Base-by-base conservation (phyloP, 108 stramenopile genomes). In the Bacterosira constricta region DNA sequence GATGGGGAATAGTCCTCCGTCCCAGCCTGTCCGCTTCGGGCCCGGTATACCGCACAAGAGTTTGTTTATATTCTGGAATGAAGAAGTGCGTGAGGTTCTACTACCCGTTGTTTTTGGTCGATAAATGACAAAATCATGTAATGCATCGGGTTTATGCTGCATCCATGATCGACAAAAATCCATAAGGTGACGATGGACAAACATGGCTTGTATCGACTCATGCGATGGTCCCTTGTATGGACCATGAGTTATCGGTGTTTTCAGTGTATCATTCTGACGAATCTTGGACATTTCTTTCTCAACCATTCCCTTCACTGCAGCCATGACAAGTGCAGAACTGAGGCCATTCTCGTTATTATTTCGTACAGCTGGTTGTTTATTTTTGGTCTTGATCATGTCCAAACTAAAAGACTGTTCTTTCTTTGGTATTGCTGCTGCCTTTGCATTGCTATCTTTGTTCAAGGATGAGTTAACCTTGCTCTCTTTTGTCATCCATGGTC, bases 81-180 rank as follows among this genome's bases (percentile, higher is more conserved):
- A 5, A 53, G 12, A 1, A 2, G n/a, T n/a, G n/a, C n/a, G n/a
- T n/a, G n/a, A n/a, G n/a, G n/a, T n/a, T n/a, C n/a, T n/a, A n/a
- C n/a, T n/a, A n/a, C n/a, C n/a, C n/a, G n/a, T n/a, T n/a, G 35
- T 8, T 39, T 53, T 55, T 54, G 32, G 58, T 25, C 69, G 58
- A 26, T 71, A 71, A 5, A 71, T 39, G 10, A 47, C 69, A 35
- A 71, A 71, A 31, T 71, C 69, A 47, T 36, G 31, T n/a, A 71
- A 36, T 27, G 69, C 50, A 45, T 71, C 69, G 5, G 69, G 69
- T 26, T 61, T 59, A 30, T 25, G 29, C 13, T 15, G 7, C 25
- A 71, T 21, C 69, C 69, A 71, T 8, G 45, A 47, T 5, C 69
- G 57, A 37, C 69, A 71, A 50, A 71, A 71, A 10, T 61, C 44